Conservation (phyloP, 2,329 filamentous ascomycete species). For the Colletotrichum musae region DNA sequence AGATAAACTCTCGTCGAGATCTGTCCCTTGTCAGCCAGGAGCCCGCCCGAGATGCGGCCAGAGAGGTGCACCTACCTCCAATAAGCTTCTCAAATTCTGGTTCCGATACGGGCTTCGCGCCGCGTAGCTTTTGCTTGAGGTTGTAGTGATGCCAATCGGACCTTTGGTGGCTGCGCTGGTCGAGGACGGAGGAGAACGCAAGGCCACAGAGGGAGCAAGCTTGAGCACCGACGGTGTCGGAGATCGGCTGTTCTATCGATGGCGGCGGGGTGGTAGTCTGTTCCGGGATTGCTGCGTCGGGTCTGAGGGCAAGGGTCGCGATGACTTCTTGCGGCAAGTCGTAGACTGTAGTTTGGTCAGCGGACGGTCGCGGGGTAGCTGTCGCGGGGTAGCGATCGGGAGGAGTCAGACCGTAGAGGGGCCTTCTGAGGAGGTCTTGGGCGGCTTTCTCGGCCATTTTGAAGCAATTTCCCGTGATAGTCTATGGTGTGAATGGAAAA, state of each 20-base stretch:
- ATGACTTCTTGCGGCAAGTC: slow-evolving; percentile 84
- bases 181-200: slow-evolving; percentile 78
- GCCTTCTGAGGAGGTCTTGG: slow-evolving; percentile 61
- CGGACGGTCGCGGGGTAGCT: slow-evolving; percentile 24
- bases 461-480: not conserved
- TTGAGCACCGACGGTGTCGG: slow-evolving; percentile 72
- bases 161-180: slow-evolving; percentile 88
- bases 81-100: slow-evolving; percentile 88
- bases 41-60: not conserved
- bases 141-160: slow-evolving; percentile 97
- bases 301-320: slow-evolving; percentile 70
- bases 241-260: slow-evolving; percentile 40
- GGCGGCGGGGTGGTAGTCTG: slow-evolving; percentile 42
- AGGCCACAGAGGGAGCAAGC: slow-evolving; percentile 86
- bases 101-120: slow-evolving; percentile 80
- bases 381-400: slow-evolving; percentile 19
- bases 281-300: slow-evolving; percentile 47
- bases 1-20: slow-evolving; percentile 92
- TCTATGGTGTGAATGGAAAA: not conserved
- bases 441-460: slow-evolving; percentile 58
- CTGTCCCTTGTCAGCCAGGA: slow-evolving; percentile 45
- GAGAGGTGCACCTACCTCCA: slow-evolving; percentile 54
- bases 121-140: slow-evolving; percentile 89
- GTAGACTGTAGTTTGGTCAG: slow-evolving; percentile 72
- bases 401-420: slow-evolving; percentile 62